Base-by-base conservation (phyloP, 78 protist species). In the slime mould (Dictyostelium discoideum) region DNA sequence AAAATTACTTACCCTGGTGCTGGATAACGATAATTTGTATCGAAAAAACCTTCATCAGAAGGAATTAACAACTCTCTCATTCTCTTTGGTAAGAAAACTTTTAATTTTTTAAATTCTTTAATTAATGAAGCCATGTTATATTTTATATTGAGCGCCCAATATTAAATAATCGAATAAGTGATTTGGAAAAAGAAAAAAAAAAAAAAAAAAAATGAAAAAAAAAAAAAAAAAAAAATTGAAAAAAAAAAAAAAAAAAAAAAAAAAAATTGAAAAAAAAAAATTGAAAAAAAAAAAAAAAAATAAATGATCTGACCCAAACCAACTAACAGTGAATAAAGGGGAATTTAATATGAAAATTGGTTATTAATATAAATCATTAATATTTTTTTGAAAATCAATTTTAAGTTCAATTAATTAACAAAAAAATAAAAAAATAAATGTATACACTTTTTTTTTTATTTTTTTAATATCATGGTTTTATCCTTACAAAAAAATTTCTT, bases 1-100 rank as follows among this genome's bases (percentile, higher is more conserved):
- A 42, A 42, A 42, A 42, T 42, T 46, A 7, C 95, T 32, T 90
- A 90, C 95, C 95, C 95, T 82, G 95, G 95, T 48, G 95, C 87
- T 83, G 95, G 95, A 40, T 37, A 90, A 90, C 95, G 95, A 44
- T 82, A 90, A 13, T 16, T 65, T 32, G 88, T 32, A 39, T 69
- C 88, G 22, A 90, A 90, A n/a, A 67, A 90, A 18, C 50, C 88
- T 18, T 79, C 88, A 24, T 80, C 87, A 9, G 73, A 67, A 60
- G 87, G 87, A 60, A 84, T 37, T 9, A 84, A 37, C 54, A 54
- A 63, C 8, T 54, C 69, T 22, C 63, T 39, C 37, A 84, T 84
- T 60, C 77, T 84, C 57, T 54, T 54, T 84, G 87, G 87, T 60
- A 84, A 24, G 39, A 60, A 37, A 40, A 10, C 39, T n/a, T 79